These are phyloP conservation scores for Mesembryanthemum crystallinum DNA, from an alignment of 148 eudicot genomes.

Conservation along the genomic window DNA sequence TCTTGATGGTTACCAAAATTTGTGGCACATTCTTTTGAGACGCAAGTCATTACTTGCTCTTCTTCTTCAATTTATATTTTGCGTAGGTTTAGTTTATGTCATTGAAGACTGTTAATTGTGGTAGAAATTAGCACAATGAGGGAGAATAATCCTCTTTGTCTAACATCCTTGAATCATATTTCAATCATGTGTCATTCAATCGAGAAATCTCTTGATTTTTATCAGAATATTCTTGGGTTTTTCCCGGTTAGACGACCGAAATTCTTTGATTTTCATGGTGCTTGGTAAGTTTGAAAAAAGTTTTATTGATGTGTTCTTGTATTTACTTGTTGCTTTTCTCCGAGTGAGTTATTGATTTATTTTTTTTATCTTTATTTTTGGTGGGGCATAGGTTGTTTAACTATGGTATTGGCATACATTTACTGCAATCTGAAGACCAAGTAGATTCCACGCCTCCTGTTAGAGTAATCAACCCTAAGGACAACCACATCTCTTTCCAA, in stretches of 20 bases:
- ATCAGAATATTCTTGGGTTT: constrained; percentile 49
- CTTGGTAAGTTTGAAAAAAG: constrained; percentile 36
- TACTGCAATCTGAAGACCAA: constrained; percentile 37
- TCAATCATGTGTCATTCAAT: constrained; percentile 41
- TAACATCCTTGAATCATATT: constrained; percentile 49
- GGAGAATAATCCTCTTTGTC: constrained; percentile 33
- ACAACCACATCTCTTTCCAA: constrained; percentile 55
- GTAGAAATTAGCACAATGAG: not conserved
- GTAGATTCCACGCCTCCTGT: constrained; percentile 22
- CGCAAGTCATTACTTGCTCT: not conserved
- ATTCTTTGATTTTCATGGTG: constrained; percentile 49
- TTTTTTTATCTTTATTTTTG: not conserved
- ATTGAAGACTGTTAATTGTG: not conserved
- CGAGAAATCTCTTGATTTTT: constrained; percentile 48
- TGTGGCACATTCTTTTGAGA: not conserved
- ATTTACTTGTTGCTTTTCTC: not conserved
- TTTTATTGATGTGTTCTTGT: not conserved
- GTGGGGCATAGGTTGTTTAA: constrained; percentile 39
- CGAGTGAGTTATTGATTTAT: not conserved
- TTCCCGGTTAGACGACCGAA: constrained; percentile 39
- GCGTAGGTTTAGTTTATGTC: not conserved
- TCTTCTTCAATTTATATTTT: not conserved
- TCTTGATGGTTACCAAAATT: no score
- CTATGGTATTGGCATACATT: constrained; percentile 53
- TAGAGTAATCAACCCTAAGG: constrained; percentile 46